phyloP scores from a whole-genome alignment of 2,329 filamentous ascomycete species.

The Aspergillus fumigatiaffinis region DNA sequence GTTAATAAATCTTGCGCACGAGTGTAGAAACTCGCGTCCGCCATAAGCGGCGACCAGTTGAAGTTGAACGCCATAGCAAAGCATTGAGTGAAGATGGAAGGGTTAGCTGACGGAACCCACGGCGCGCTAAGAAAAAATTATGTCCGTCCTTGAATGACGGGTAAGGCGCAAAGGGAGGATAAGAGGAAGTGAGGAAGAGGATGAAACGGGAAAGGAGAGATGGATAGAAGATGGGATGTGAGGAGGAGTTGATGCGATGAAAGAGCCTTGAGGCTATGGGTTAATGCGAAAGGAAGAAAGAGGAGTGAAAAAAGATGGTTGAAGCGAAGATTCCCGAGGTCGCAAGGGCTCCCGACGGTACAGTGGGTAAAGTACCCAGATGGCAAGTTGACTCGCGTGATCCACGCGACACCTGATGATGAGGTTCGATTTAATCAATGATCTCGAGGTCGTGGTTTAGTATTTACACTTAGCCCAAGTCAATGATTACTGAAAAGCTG shows the following conservation, averaged over 20 bases:
- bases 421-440: background rate
- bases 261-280: slow-evolving; percentile 6
- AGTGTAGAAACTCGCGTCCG: slow-evolving; percentile 85
- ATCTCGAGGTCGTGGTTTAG: background rate
- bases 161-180: background rate
- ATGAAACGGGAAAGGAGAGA: slow-evolving; percentile 2
- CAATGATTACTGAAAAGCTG: background rate
- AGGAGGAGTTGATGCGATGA: slow-evolving; percentile 15
- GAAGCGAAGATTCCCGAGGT: slow-evolving; percentile 5
- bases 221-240: slow-evolving; percentile 18
- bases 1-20: slow-evolving; percentile 92
- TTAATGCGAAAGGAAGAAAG: slow-evolving; percentile 5
- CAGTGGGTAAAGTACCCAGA: background rate
- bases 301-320: slow-evolving; percentile 9
- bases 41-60: slow-evolving; percentile 99
- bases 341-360: background rate
- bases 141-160: background rate
- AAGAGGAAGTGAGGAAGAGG: slow-evolving; percentile 6
- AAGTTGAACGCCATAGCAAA: slow-evolving; percentile 95
- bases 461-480: background rate
- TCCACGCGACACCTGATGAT: background rate
- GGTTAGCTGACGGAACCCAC: slow-evolving; percentile 4
- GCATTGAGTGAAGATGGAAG: slow-evolving; percentile 23
- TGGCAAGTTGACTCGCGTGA: background rate
- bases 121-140: slow-evolving; percentile 1